Conservation (phyloP, 2,329 filamentous ascomycete genomes). For the Paracoccidioides lutzii region DNA sequence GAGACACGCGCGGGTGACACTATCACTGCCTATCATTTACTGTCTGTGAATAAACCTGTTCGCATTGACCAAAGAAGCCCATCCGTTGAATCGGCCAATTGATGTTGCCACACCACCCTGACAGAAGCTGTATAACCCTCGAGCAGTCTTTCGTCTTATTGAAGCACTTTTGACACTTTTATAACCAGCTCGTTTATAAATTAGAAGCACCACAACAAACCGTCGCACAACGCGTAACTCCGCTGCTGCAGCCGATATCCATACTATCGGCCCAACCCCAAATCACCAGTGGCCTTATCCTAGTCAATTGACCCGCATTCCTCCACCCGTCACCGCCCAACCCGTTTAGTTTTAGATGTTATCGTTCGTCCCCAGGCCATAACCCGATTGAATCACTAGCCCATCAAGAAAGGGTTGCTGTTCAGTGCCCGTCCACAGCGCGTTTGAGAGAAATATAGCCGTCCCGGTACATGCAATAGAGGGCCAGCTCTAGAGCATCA, state of each 20-base stretch:
- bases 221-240: constrained; percentile 2
- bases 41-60: neutral
- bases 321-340: constrained; percentile 1
- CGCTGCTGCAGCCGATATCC: constrained; percentile 2
- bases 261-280: constrained; percentile 1
- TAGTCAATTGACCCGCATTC: constrained; percentile 1
- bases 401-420: neutral
- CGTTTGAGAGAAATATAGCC: neutral
- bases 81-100: neutral
- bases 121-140: neutral
- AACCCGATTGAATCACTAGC: neutral
- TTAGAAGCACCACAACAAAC: neutral
- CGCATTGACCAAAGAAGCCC: neutral
- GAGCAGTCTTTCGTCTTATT: neutral
- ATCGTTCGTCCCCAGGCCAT: neutral
- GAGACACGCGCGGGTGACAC: neutral
- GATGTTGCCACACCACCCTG: neutral
- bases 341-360: constrained; percentile 1
- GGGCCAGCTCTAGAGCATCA: neutral
- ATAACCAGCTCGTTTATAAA: neutral
- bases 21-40: neutral
- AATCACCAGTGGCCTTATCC: neutral
- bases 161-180: neutral
- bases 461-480: neutral
- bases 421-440: constrained; percentile 2